A percentile compares a stretch with the other conserved stretches of the same genome.
phyloP scores from a whole-genome alignment of 2,329 filamentous ascomycete genomes.

The Fusarium bactridioides region DNA sequence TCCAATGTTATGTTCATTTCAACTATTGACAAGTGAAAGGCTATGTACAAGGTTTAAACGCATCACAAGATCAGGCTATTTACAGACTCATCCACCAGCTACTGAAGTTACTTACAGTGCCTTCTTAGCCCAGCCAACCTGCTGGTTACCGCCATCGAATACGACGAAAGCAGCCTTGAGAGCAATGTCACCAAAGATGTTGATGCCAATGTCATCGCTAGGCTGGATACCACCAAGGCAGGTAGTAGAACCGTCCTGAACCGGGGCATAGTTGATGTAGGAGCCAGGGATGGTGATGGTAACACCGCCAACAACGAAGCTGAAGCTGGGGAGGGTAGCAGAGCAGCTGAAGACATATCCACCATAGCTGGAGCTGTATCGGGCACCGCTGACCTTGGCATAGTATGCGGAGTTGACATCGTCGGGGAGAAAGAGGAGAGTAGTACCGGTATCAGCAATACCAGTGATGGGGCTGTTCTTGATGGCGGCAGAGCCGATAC shows the following conservation, averaged over 20 bases:
- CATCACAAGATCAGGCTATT: background rate
- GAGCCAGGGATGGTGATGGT: constrained; percentile 64
- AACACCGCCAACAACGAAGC: constrained; percentile 65
- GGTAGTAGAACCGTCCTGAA: constrained; percentile 53
- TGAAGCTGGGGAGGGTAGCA: constrained; percentile 56
- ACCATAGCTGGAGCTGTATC: constrained; percentile 49
- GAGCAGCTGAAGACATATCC: constrained; percentile 59
- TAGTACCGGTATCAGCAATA: constrained; percentile 68
- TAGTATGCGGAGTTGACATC: constrained; percentile 60
- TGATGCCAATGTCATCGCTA: constrained; percentile 52
- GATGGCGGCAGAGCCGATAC: constrained; percentile 44
- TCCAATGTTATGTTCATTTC: background rate
- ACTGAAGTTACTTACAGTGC: background rate
- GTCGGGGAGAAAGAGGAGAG: constrained; percentile 67
- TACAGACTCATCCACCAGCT: background rate
- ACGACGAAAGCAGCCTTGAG: constrained; percentile 68
- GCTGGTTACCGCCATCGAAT: constrained; percentile 53
- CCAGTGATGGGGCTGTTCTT: constrained; percentile 45
- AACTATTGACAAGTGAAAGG: background rate
- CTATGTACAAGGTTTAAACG: background rate
- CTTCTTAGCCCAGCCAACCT: constrained; percentile 36
- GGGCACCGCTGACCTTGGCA: constrained; percentile 53
- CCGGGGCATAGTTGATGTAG: constrained; percentile 62
- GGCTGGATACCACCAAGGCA: constrained; percentile 76
- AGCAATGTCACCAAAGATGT: constrained; percentile 71